Percentiles rank a stretch among this genome's conserved stretches.
phyloP scores from a whole-genome alignment of 2,329 filamentous ascomycete genomes.

The Talaromyces sp. region DNA sequence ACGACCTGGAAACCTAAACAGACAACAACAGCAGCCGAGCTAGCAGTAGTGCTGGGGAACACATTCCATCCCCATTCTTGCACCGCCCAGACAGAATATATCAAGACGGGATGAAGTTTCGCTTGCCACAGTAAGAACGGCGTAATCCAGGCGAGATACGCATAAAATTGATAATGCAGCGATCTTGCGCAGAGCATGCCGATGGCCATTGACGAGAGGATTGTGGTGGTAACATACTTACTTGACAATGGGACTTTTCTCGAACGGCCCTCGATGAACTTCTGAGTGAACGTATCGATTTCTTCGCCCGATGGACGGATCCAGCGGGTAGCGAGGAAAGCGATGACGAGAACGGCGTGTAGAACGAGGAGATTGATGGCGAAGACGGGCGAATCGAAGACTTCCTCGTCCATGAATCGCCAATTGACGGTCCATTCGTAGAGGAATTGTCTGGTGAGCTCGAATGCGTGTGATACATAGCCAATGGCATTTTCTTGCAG shows the following conservation, averaged over 20 bases:
- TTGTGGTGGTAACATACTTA: slow-evolving; percentile 69
- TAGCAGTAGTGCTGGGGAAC: slow-evolving; percentile 71
- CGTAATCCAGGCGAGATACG: slow-evolving; percentile 84
- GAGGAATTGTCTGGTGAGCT: slow-evolving; percentile 84
- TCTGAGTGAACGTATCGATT: slow-evolving; percentile 53
- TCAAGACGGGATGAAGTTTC: slow-evolving; percentile 62
- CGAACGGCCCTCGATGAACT: slow-evolving; percentile 51
- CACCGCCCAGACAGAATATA: slow-evolving; percentile 67
- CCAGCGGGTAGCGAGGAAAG: slow-evolving; percentile 69
- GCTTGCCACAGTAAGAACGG: slow-evolving; percentile 83
- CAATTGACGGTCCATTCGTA: slow-evolving; percentile 99
- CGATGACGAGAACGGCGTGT: slow-evolving; percentile 63
- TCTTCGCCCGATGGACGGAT: slow-evolving; percentile 62
- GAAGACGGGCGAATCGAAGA: slow-evolving; percentile 71
- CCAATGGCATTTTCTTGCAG: slow-evolving; percentile 58
- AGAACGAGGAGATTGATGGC: slow-evolving; percentile 62
- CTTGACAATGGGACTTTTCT: slow-evolving; percentile 62
- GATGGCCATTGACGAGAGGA: slow-evolving; percentile 72
- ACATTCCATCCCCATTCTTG: slow-evolving; percentile 96
- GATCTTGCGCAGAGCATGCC: slow-evolving; percentile 83
- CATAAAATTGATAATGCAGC: slow-evolving; percentile 93
- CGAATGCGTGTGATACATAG: slow-evolving; percentile 81
- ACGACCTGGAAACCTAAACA: slow-evolving; percentile 65
- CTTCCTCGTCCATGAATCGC: slow-evolving; percentile 84
- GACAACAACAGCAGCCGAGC: slow-evolving; percentile 66